A percentile compares a stretch with the other conserved stretches of the same genome.
Evolutionary conservation across 1,284 basidiomycete genomes (phyloP).

Genomic region (Athelia psychrophila): DNA sequence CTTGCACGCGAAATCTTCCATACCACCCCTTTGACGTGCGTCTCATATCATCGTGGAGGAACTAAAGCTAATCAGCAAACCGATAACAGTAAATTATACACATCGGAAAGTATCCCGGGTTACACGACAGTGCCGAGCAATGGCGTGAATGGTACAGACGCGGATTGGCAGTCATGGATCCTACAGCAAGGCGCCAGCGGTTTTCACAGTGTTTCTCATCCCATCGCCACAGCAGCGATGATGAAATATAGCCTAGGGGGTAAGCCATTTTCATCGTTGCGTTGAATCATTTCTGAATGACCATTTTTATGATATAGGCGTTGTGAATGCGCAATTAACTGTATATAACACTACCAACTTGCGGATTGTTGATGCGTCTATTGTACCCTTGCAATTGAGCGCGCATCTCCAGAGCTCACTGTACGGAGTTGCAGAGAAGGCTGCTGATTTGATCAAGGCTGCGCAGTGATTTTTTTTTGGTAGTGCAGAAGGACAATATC

Average conservation of each 20-base stretch:
- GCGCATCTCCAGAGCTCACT: slow-evolving; percentile 39
- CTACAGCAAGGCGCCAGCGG: slow-evolving; percentile 17
- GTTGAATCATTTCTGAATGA: background rate
- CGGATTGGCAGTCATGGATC: slow-evolving; percentile 44
- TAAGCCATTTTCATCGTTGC: slow-evolving; percentile 20
- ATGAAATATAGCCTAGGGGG: slow-evolving; percentile 57
- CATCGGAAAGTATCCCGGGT: slow-evolving; percentile 37
- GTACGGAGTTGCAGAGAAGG: slow-evolving; percentile 49
- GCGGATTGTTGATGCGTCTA: slow-evolving; percentile 47
- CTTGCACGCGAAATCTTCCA: slow-evolving; percentile 43
- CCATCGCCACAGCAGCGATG: slow-evolving; percentile 62
- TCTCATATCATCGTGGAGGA: too few species aligned
- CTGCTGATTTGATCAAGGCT: slow-evolving; percentile 45
- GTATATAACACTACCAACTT: slow-evolving; percentile 52
- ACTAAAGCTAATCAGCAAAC: slow-evolving; percentile 10
- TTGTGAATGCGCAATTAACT: slow-evolving; percentile 37
- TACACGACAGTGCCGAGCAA: slow-evolving; percentile 40
- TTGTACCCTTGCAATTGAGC: slow-evolving; percentile 42
- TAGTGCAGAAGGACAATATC: too few species aligned
- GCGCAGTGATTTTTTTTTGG: slow-evolving; percentile 4
- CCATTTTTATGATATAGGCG: slow-evolving; percentile 25
- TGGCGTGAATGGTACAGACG: slow-evolving; percentile 37
- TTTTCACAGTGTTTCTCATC: slow-evolving; percentile 47
- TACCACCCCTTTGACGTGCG: slow-evolving; percentile 36
- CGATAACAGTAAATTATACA: slow-evolving; percentile 15